These are phyloP conservation scores for Trichophyton schoenleinii DNA, from an alignment of 2,329 filamentous ascomycete species.

Conservation along the genomic window DNA sequence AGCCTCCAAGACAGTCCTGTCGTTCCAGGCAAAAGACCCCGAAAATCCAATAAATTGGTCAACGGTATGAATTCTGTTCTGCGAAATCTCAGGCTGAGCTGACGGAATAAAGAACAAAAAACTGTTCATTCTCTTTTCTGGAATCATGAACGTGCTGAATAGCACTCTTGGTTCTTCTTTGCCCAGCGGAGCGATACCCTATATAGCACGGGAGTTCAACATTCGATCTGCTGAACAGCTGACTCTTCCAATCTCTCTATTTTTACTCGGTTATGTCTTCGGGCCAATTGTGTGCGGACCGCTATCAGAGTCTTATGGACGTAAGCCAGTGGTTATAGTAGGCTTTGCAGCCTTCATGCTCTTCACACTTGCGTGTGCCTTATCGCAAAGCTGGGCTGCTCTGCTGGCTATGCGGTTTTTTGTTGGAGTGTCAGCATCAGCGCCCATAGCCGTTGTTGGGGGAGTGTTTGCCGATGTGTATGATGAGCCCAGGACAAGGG, in stretches of 20 bases:
- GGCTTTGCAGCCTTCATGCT: constrained; percentile 37
- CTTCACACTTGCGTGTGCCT: constrained; percentile 34
- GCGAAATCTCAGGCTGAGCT: neutral
- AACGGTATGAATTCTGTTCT: constrained; percentile 15
- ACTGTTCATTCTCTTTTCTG: constrained; percentile 24
- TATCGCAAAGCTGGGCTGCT: constrained; percentile 31
- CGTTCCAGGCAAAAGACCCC: constrained; percentile 24
- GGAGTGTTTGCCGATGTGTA: constrained; percentile 39
- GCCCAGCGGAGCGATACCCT: constrained; percentile 27
- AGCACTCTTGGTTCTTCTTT: constrained; percentile 31
- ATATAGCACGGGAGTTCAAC: constrained; percentile 26
- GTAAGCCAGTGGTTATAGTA: constrained; percentile 34
- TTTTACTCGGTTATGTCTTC: constrained; percentile 31
- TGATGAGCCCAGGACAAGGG: constrained; percentile 32
- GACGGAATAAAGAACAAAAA: constrained; percentile 19
- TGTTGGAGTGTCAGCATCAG: constrained; percentile 33
- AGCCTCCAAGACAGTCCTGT: constrained; percentile 26
- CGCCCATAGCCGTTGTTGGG: constrained; percentile 34
- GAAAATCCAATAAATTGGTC: constrained; percentile 26
- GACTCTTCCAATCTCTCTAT: constrained; percentile 30
- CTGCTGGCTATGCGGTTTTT: constrained; percentile 36
- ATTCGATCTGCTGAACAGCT: constrained; percentile 23
- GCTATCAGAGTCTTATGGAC: constrained; percentile 33
- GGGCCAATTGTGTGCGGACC: constrained; percentile 35
- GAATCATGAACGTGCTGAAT: constrained; percentile 26